Conservation (phyloP, 2,329 filamentous ascomycete genomes). For the Colletotrichum lindemuthianum region DNA sequence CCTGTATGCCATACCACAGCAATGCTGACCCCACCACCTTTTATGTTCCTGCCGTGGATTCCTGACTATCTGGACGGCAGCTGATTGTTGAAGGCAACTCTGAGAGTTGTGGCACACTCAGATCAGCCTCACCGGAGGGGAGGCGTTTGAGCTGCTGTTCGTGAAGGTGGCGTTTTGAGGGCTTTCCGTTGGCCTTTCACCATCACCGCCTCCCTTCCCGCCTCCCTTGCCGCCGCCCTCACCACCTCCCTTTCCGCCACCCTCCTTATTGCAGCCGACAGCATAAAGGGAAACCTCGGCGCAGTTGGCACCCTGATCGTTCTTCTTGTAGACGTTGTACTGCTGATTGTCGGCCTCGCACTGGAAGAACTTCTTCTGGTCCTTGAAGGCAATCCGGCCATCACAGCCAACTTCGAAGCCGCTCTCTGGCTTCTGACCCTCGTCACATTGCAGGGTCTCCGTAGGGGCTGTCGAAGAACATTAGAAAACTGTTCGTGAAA, state of each 20-base stretch:
- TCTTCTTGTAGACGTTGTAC: conserved; percentile 64
- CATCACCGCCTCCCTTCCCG: background rate
- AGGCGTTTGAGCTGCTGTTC: background rate
- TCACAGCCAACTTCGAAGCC: conserved; percentile 67
- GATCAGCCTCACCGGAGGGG: no score
- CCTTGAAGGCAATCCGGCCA: conserved; percentile 62
- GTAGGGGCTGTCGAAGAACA: conserved; percentile 55
- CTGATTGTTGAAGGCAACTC: no score
- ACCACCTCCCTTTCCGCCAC: background rate
- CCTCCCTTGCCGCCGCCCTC: background rate
- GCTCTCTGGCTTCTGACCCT: conserved; percentile 57
- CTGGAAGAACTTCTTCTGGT: conserved; percentile 64
- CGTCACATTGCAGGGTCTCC: conserved; percentile 70
- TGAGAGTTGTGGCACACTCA: no score
- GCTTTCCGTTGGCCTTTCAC: background rate
- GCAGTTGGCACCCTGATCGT: conserved; percentile 55
- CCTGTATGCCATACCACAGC: no score
- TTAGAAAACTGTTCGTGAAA: background rate
- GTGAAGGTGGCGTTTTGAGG: no score
- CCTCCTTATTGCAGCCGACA: conserved; percentile 45
- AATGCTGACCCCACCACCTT: no score
- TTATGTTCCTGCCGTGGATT: no score
- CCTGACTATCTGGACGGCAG: no score
- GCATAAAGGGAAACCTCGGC: conserved; percentile 57
- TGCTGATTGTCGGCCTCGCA: conserved; percentile 67